Evolutionary conservation across 2,329 filamentous ascomycete species (phyloP).

Genomic region (Colletotrichum coccodes): DNA sequence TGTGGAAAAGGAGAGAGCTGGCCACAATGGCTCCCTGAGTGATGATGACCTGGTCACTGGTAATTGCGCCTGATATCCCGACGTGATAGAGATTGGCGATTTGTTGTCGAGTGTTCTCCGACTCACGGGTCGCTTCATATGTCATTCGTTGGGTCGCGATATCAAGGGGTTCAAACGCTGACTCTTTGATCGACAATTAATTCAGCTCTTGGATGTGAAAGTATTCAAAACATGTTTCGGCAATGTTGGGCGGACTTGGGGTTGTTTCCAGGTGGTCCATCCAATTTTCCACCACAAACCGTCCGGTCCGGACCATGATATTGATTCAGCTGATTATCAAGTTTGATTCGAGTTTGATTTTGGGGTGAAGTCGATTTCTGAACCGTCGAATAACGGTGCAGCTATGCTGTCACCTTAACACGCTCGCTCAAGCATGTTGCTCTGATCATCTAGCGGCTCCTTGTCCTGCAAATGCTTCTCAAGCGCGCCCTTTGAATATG

Average conservation of each 20-base stretch:
- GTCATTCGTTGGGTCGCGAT: slow-evolving; percentile 65
- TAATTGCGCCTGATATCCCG: slow-evolving; percentile 46
- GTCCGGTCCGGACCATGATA: slow-evolving; percentile 43
- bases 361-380: no score
- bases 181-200: slow-evolving; percentile 65
- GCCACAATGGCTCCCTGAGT: slow-evolving; percentile 81
- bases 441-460: no score
- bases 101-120: slow-evolving; percentile 68
- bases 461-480: no score
- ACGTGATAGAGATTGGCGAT: slow-evolving; percentile 73
- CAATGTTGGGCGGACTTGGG: slow-evolving; percentile 72
- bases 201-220: slow-evolving; percentile 77
- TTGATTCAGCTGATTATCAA: no score
- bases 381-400: no score
- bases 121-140: slow-evolving; percentile 81
- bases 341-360: no score
- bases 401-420: no score
- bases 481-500: no score
- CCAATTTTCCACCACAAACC: slow-evolving; percentile 78
- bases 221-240: slow-evolving; percentile 82
- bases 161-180: slow-evolving; percentile 52
- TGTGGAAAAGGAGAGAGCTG: slow-evolving; percentile 79
- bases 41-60: slow-evolving; percentile 72
- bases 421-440: no score
- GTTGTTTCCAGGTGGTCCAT: slow-evolving; percentile 70